Base-by-base conservation (phyloP, 2,329 filamentous ascomycete genomes). In the Verticillium isaacii region DNA sequence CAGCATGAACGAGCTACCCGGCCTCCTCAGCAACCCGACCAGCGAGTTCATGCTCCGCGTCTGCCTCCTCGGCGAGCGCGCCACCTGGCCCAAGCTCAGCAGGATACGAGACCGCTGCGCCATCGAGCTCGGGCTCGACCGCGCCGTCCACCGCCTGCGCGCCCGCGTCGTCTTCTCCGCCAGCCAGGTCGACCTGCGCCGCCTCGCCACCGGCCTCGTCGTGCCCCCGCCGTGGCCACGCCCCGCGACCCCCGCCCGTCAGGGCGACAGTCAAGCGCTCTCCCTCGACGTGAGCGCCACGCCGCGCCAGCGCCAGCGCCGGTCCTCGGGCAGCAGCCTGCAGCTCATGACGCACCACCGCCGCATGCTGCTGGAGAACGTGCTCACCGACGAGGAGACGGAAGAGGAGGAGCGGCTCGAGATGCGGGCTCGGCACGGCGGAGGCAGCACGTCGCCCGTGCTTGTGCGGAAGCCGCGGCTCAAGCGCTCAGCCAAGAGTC, bases 51-150 rank as follows among this genome's bases (percentile, higher is more conserved):
- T 98, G 91, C 74, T 89, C 5, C 84, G 89, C 56, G 89, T 91
- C 9, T 90, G 90, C 68, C 78, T 92, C 7, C 83, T 86, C 32
- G 94, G 94, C 7, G 91, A 97, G 74, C 84, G 88, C 62, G 93
- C 94, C 2, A 96, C 93, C 0, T 98, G 93, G 94, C 93, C 93
- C 0, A 93, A 93, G 72, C 78, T 98, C 11, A 90, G 89, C 65
- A 87, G 92, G 14, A 90, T 98, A 68, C 84, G 91, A 45, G 95
- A 97, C 70, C 89, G 93, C 60, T 92, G 92, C 68, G 91, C 93
- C 3, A 92, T 97, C 60, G 94, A 98, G 72, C 78, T 97, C 56
- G 92, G 93, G 4, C 78, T 98, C 1, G 91, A 95, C 70, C 82
- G 85, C 23, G 89, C 90, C 2, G 89, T 94, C 1, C 88, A 90